Conservation (phyloP, 495 filamentous ascomycete species). For the Neohortaea acidophila region DNA sequence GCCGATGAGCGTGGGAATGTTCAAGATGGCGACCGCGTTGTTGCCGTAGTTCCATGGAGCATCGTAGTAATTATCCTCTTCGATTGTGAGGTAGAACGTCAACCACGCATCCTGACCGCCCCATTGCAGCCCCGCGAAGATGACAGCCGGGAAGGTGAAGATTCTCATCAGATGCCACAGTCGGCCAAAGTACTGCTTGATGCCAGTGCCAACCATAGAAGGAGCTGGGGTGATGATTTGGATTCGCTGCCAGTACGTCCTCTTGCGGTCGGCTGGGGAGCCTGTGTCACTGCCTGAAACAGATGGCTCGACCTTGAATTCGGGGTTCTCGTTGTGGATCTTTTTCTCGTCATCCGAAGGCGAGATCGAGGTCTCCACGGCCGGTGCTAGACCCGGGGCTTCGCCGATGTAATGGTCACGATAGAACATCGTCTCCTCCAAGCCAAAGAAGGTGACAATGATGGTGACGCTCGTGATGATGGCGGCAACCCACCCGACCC, state of each 20-base stretch:
- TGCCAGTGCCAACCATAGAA: conserved; percentile 1
- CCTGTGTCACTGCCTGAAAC: no score
- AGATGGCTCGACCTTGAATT: no score
- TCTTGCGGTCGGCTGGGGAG: not conserved
- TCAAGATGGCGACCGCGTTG: conserved; percentile 24
- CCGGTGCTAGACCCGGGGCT: not conserved
- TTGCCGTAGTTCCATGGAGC: conserved; percentile 23
- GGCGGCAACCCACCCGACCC: conserved; percentile 24
- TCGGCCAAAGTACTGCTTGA: conserved; percentile 8
- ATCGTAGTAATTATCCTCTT: conserved; percentile 25
- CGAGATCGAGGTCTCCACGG: not conserved
- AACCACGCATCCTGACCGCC: conserved; percentile 29
- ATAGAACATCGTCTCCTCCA: conserved; percentile 6
- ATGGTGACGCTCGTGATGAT: conserved; percentile 22
- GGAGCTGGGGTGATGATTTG: conserved; percentile 5
- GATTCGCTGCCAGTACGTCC: conserved; percentile 2
- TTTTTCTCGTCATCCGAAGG: not conserved
- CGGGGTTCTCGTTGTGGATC: not conserved
- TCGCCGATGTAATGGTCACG: not conserved
- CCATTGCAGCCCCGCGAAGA: conserved; percentile 26
- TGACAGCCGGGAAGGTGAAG: conserved; percentile 26
- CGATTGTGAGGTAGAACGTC: conserved; percentile 28
- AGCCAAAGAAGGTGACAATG: conserved; percentile 14
- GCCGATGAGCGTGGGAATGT: conserved; percentile 26
- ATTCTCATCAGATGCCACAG: conserved; percentile 21